Evolutionary conservation across 441 rosid species (phyloP).

Genomic region (Gossypium trilobum): DNA sequence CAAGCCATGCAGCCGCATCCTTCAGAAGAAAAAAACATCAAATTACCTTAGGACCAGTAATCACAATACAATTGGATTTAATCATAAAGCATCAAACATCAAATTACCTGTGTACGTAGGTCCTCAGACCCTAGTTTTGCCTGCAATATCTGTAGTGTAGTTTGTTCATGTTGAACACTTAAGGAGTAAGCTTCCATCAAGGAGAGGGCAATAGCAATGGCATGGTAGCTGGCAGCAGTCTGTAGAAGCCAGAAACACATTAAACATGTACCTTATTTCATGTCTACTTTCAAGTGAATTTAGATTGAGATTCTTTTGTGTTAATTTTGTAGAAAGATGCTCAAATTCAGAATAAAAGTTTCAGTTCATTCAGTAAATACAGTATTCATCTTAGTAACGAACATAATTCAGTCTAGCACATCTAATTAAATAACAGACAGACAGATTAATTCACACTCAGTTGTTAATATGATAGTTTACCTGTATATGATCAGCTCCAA

Average conservation of each 20-base stretch:
- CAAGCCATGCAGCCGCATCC: slow-evolving; percentile 89
- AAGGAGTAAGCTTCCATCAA: slow-evolving; percentile 66
- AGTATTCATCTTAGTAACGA: neutral
- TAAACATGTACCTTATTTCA: slow-evolving; percentile 7
- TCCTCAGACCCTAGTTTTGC: slow-evolving; percentile 71
- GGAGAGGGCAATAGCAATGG: slow-evolving; percentile 80
- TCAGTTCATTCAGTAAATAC: neutral
- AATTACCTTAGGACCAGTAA: slow-evolving; percentile 8
- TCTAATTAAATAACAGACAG: neutral
- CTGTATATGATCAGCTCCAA: slow-evolving; percentile 79
- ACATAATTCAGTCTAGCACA: neutral
- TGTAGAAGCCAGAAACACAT: slow-evolving; percentile 28
- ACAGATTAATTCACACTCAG: neutral
- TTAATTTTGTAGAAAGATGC: neutral
- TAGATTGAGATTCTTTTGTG: neutral
- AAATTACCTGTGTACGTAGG: slow-evolving; percentile 60
- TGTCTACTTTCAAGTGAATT: neutral
- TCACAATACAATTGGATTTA: slow-evolving; percentile 4
- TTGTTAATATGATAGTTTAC: slow-evolving; percentile 23
- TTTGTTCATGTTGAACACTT: slow-evolving; percentile 79
- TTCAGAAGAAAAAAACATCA: slow-evolving; percentile 20
- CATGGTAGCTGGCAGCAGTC: slow-evolving; percentile 87
- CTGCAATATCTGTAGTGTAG: slow-evolving; percentile 69
- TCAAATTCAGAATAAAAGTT: neutral
- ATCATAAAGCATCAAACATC: neutral